Evolutionary conservation across 768 basidiomycete species (phyloP).

Genomic region (Podaxis rugospora): DNA sequence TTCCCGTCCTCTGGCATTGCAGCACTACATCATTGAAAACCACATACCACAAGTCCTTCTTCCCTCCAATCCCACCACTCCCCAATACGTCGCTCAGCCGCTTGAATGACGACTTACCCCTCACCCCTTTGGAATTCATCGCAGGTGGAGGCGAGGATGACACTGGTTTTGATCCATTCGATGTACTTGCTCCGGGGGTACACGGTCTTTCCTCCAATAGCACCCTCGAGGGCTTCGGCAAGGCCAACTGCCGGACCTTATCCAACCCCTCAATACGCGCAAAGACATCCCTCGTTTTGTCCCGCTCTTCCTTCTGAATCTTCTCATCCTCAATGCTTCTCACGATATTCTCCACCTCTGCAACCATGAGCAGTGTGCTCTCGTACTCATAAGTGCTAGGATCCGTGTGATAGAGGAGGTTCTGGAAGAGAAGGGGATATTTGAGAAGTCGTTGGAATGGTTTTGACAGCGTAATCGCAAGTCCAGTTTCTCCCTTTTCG

Average conservation of each 20-base stretch:
- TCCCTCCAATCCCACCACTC: constrained; percentile 53
- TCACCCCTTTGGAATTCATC: constrained; percentile 54
- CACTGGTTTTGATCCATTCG: constrained; percentile 30
- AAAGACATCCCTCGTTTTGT: constrained; percentile 91
- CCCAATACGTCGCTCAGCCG: constrained; percentile 87
- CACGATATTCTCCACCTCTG: constrained; percentile 94
- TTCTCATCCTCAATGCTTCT: constrained; percentile 98
- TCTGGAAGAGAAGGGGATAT: constrained; percentile 97
- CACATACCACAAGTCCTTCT: constrained; percentile 92
- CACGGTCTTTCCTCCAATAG: constrained; percentile 78
- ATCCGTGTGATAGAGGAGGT: constrained; percentile 93
- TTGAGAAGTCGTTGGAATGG: constrained; percentile 96
- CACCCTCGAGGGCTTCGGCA: constrained; percentile 85
- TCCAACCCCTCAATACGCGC: constrained; percentile 96
- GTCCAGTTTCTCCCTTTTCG: constrained; percentile 88
- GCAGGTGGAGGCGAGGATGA: constrained; percentile 34
- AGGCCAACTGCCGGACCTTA: constrained; percentile 86
- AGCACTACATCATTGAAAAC: constrained; percentile 95
- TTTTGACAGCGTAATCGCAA: constrained; percentile 93
- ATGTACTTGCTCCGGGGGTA: constrained; percentile 28
- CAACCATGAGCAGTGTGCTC: constrained; percentile 92
- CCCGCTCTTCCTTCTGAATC: constrained; percentile 92
- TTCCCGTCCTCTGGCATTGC: constrained; percentile 86
- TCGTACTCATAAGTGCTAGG: constrained; percentile 98
- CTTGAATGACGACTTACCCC: constrained; percentile 83